Evolutionary conservation across 2,329 filamentous ascomycete genomes (phyloP).

Genomic region (Talaromyces sp.): DNA sequence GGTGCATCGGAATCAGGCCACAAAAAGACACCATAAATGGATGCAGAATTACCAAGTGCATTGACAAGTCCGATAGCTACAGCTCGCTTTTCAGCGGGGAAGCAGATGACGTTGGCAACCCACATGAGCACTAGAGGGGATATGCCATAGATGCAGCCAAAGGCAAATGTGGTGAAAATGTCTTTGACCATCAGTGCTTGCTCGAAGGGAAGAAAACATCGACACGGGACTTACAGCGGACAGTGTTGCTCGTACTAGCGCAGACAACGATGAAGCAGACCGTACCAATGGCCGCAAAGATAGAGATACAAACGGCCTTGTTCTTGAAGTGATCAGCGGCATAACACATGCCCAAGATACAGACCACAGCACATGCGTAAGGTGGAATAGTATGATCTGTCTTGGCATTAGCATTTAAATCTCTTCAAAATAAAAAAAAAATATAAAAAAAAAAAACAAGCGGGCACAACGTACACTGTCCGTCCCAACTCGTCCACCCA

Average conservation of each 20-base stretch:
- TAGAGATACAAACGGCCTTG: background rate
- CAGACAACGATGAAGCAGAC: background rate
- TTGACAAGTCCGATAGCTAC: background rate
- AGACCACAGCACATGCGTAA: background rate
- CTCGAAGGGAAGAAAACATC: background rate
- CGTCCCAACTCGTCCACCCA: background rate
- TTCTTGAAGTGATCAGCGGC: background rate
- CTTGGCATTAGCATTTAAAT: background rate
- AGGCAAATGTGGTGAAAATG: background rate
- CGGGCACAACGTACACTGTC: background rate
- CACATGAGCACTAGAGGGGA: background rate
- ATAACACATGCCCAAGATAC: background rate
- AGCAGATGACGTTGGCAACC: background rate
- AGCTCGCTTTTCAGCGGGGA: background rate
- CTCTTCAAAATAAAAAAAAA: too few relatives aligned
- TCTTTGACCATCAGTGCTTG: background rate
- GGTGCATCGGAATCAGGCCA: background rate
- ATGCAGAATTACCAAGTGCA: background rate
- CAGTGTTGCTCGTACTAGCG: background rate
- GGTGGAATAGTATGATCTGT: background rate
- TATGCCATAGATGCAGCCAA: background rate
- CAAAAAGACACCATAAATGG: background rate
- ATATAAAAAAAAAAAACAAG: too few relatives aligned
- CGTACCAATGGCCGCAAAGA: background rate
- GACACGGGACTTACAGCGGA: background rate